These are phyloP conservation scores for Trametes punicea DNA, from an alignment of 768 basidiomycete species.

Conservation along the genomic window DNA sequence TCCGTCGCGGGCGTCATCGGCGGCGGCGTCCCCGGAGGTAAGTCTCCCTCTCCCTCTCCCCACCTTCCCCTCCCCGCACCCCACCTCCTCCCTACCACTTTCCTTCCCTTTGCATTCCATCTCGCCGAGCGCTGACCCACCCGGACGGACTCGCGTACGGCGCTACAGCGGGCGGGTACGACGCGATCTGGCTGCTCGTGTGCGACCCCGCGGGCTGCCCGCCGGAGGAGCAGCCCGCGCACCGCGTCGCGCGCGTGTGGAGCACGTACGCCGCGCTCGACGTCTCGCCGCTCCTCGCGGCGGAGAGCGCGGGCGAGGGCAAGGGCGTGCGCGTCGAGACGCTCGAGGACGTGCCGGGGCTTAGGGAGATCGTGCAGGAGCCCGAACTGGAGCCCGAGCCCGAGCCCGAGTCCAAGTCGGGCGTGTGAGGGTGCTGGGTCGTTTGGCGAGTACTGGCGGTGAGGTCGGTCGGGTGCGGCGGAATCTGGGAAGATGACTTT, in stretches of 20 bases:
- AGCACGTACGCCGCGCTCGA: slow-evolving; percentile 52
- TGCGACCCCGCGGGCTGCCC: slow-evolving; percentile 50
- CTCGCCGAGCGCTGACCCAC: not conserved
- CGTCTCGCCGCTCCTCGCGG: slow-evolving; percentile 69
- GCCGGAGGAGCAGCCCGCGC: slow-evolving; percentile 45
- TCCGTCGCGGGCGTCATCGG: slow-evolving; percentile 82
- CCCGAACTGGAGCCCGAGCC: too few species aligned
- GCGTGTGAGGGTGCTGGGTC: not conserved
- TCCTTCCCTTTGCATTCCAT: not conserved
- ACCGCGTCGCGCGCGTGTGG: slow-evolving; percentile 70
- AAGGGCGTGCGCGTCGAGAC: slow-evolving; percentile 65
- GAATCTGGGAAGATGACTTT: too few species aligned
- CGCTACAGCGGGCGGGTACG: slow-evolving; percentile 97
- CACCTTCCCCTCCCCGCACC: not conserved
- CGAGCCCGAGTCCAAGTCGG: not conserved
- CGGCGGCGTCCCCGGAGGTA: slow-evolving; percentile 96
- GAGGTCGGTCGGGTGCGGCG: too few species aligned
- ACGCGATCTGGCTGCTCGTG: slow-evolving; percentile 92
- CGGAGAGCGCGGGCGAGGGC: slow-evolving; percentile 64
- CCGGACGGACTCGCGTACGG: not conserved
- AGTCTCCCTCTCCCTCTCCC: slow-evolving; percentile 25
- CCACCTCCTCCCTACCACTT: not conserved
- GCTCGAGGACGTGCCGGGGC: slow-evolving; percentile 52
- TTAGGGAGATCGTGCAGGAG: slow-evolving; percentile 34
- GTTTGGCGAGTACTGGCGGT: too few species aligned